These are phyloP conservation scores for Ophiostoma triangulosporum DNA, from an alignment of 2,329 filamentous ascomycete species.

Conservation along the genomic window DNA sequence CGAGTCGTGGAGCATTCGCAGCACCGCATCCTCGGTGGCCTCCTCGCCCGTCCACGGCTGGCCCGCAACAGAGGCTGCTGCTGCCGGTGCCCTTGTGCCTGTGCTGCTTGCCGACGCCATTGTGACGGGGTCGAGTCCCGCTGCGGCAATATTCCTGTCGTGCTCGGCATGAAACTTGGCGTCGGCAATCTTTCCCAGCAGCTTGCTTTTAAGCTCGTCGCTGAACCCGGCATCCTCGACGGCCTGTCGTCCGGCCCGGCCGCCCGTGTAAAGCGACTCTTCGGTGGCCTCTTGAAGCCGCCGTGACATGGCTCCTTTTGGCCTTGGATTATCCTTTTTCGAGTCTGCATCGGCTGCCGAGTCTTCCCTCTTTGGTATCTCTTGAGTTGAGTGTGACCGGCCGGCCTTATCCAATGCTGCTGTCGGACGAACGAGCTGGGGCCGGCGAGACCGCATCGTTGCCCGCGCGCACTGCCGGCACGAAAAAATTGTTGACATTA, in stretches of 20 bases:
- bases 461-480: conserved; percentile 6
- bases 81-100: conserved; percentile 55
- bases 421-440: background rate
- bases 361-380: background rate
- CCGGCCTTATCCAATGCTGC: background rate
- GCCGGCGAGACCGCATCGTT: background rate
- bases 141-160: conserved; percentile 33
- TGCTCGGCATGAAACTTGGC: conserved; percentile 41
- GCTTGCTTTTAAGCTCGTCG: conserved; percentile 44
- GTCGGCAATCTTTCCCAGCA: conserved; percentile 42
- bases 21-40: conserved; percentile 55
- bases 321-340: background rate
- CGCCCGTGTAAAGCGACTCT: conserved; percentile 44
- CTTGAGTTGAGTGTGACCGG: background rate
- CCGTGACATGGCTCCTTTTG: conserved; percentile 35
- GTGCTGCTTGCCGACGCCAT: background rate
- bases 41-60: conserved; percentile 71
- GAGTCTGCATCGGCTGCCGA: background rate
- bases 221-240: conserved; percentile 51
- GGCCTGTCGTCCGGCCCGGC: conserved; percentile 44
- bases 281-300: conserved; percentile 50
- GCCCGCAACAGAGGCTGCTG: conserved; percentile 45
- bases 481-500: background rate
- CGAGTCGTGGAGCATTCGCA: conserved; percentile 76
- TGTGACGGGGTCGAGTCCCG: conserved; percentile 18